These are phyloP conservation scores for Pichia manshurica DNA, from an alignment of 805 yeast genomes.

Conservation along the genomic window DNA sequence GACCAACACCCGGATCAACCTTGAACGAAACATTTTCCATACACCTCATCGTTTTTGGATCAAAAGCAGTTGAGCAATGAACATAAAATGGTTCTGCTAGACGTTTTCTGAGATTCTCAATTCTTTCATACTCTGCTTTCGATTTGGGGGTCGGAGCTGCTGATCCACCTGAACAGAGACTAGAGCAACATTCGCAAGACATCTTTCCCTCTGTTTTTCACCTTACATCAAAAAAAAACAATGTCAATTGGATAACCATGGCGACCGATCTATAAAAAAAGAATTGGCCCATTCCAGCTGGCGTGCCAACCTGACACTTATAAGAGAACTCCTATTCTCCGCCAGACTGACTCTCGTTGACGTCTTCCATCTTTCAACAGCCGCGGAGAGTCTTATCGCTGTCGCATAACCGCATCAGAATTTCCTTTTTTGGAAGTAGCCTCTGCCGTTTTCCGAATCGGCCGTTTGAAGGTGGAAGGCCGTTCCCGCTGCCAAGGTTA, in stretches of 20 bases:
- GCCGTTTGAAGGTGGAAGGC: not conserved
- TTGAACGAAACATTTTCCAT: slow-evolving; percentile 15
- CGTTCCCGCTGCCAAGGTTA: no score
- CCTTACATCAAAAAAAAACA: no score
- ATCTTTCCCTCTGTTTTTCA: slow-evolving; percentile 4
- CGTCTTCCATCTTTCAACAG: no score
- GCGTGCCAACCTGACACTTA: no score
- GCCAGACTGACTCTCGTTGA: no score
- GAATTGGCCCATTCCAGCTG: no score
- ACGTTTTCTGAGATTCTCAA: slow-evolving; percentile 14
- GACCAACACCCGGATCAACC: slow-evolving; percentile 22
- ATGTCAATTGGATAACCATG: no score
- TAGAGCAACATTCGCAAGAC: slow-evolving; percentile 21
- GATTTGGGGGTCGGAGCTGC: slow-evolving; percentile 19
- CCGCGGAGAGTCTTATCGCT: not conserved
- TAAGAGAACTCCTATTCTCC: no score
- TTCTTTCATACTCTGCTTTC: slow-evolving; percentile 17
- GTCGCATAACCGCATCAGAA: not conserved
- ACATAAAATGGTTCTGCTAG: slow-evolving; percentile 17
- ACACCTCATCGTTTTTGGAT: slow-evolving; percentile 17
- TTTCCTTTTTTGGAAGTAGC: not conserved
- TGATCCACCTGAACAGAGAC: not conserved
- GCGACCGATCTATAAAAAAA: no score
- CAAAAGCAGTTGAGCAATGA: slow-evolving; percentile 20
- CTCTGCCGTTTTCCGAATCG: not conserved